A percentile compares a stretch with the other conserved stretches of the same genome.
phyloP scores from a whole-genome alignment of 805 yeast genomes.

The Phaffomyces antillensis region DNA sequence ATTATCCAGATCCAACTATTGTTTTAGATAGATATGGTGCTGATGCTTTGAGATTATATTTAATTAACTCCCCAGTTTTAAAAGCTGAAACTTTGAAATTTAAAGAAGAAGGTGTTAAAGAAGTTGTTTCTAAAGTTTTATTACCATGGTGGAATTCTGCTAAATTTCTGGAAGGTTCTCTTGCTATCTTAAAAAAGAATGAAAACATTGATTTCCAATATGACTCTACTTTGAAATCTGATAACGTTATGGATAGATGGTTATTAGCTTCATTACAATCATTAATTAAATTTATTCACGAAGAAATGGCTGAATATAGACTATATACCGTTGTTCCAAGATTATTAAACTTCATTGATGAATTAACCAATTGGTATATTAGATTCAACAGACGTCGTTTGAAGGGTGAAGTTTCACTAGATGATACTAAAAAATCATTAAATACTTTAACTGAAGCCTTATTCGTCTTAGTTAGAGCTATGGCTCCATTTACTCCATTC shows the following conservation, averaged over 20 bases:
- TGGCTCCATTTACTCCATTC: slow-evolving; percentile 99
- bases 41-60: slow-evolving; percentile 91
- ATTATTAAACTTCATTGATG: slow-evolving; percentile 80
- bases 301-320: slow-evolving; percentile 85
- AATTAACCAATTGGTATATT: slow-evolving; percentile 97
- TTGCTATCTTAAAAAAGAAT: slow-evolving; percentile 74
- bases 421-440: slow-evolving; percentile 79
- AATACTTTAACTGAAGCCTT: slow-evolving; percentile 89
- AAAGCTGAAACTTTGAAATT: slow-evolving; percentile 95
- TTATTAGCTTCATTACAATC: slow-evolving; percentile 94
- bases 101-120: slow-evolving; percentile 98
- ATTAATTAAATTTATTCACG: slow-evolving; percentile 75
- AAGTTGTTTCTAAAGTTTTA: slow-evolving; percentile 90
- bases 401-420: slow-evolving; percentile 86
- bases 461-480: slow-evolving; percentile 82
- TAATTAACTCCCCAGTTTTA: slow-evolving; percentile 95
- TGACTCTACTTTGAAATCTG: slow-evolving; percentile 56
- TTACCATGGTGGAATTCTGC: slow-evolving; percentile 98
- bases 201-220: slow-evolving; percentile 64
- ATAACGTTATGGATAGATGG: slow-evolving; percentile 97
- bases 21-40: slow-evolving; percentile 91
- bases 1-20: slow-evolving; percentile 90
- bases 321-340: slow-evolving; percentile 95
- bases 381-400: slow-evolving; percentile 97
- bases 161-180: slow-evolving; percentile 94